Base-by-base conservation (phyloP, 768 basidiomycete genomes). In the Kwoniella sp. region DNA sequence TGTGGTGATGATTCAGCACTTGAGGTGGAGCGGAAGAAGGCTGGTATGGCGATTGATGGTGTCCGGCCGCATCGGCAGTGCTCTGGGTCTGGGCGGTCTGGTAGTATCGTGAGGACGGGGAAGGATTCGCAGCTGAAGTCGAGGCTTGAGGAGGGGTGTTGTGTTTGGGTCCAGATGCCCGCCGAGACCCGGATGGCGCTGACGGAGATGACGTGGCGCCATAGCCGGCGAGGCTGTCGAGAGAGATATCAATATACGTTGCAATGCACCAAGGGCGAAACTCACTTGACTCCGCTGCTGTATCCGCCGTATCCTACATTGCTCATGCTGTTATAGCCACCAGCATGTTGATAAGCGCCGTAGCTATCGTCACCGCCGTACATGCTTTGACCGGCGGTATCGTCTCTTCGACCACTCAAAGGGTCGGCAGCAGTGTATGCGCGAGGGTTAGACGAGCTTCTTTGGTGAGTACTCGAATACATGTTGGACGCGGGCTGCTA, bases 1-100 rank as follows among this genome's bases (percentile, higher is more conserved):
- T 37, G 25, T 61, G 55, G 31, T 67, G 66, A 26, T 67, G 66
- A 29, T 52, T 61, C 22, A 37, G 23, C 12, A 62, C 54, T 20
- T 67, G 59, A 22, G 66, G 66, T 2, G 66, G 66, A n/a, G 66
- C 66, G 11, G 66, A 67, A 20, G 66, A 61, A 22, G 66, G 60
- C 30, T 67, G 60, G 37, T 67, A 62, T 20, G 66, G 66, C 5
- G 59, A 61, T 30, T 61, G 59, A 25, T 63, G 62, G 22, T 63
- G 62, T 8, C 62, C 54, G 22, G 58, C n/a, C 20, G 26, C 37
- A 12, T 59, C 58, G n/a, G 63, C 57, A 20, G 45, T 26, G 41
- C 17, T 45, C 38, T 56, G 60, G 9, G 59, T n/a, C 45, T 59
- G 58, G 9, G 57, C 51, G 13, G 52, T 23, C 22, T 59, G 51